Conservation (phyloP, 2,329 filamentous ascomycete species). For the Alternaria tenuissima region DNA sequence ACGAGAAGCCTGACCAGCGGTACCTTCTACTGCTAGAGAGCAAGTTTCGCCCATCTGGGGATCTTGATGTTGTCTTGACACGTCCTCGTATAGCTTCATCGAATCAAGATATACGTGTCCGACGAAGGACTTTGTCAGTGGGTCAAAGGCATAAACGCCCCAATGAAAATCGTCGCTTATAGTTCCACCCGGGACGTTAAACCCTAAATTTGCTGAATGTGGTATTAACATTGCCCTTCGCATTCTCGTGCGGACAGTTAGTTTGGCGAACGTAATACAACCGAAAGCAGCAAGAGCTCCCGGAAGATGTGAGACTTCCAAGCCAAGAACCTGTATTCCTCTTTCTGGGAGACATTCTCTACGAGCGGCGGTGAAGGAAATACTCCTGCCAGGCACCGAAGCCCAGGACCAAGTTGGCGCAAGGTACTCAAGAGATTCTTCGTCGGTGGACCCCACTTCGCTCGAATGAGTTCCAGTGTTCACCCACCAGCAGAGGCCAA, state of each 20-base stretch:
- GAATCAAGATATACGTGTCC: too few species aligned
- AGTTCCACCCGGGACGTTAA: slow-evolving; percentile 15
- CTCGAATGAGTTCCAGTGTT: too few species aligned
- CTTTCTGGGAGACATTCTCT: not conserved
- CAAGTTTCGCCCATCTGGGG: too few species aligned
- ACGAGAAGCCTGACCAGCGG: too few species aligned
- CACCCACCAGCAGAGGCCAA: not conserved
- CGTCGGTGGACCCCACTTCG: not conserved
- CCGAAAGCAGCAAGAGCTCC: not conserved
- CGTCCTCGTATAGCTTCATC: too few species aligned
- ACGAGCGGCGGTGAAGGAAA: not conserved
- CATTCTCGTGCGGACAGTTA: not conserved
- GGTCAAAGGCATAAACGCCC: too few species aligned
- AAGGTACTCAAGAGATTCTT: not conserved
- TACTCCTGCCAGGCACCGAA: not conserved
- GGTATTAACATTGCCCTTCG: not conserved
- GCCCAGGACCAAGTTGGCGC: not conserved
- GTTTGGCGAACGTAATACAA: not conserved
- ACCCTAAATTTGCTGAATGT: fast-evolving
- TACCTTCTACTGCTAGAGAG: too few species aligned
- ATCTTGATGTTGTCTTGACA: too few species aligned
- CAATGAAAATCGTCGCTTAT: too few species aligned
- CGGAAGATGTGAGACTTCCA: not conserved
- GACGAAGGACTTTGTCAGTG: too few species aligned
- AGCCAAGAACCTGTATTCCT: not conserved